Evolutionary conservation across 1,284 basidiomycete species (phyloP), one percentile per base, ranked within the genome.

Genomic region (Ustilago vetiveriae): DNA sequence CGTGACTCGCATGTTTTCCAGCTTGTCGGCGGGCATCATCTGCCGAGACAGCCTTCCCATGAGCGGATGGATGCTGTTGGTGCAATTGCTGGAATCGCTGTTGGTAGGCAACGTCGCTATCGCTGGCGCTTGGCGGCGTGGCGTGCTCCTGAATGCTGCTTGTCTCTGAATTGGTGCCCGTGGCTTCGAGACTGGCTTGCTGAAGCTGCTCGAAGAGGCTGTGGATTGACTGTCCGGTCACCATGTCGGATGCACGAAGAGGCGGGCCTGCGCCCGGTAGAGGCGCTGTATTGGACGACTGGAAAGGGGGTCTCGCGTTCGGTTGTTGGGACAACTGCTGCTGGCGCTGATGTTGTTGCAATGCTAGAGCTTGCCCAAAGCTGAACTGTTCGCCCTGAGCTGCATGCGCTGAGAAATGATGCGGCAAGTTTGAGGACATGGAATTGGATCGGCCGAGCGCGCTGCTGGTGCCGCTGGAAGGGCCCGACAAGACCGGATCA

Each of bases 11-110:
- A 16, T 68, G 53, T 48, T 68, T 59, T 10, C 69, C 53, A 22
- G 70, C 67, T 17, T 73, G 64, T 26, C 72, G 47, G 16, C 65
- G 46, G 2, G 69, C 58, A 39, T 77, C 75, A 22, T 77, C 72
- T 6, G 72, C 70, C 6, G 72, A 72, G 13, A 53, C 68, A 22
- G 53, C 48, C 47, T 71, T 71, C 46, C 10, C 38, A 33, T 66
- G 68, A 0, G 22, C 14, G 13, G 53, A 29, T 22, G 39, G 21
- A 6, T 39, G 24, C 6, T 35, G 42, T 14, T 64, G 62, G 29
- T 57, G 54, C 24, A 64, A 16, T 11, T 54, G 50, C 38, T 58
- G 50, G 17, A 60, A 32, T 9, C 50, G 55, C 33, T 55, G 59
- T 26, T 54, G 55, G 0, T 69, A 51, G 2, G 66, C 48, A 27